Conservation (phyloP, 2,329 filamentous ascomycete species). For the Exserohilum rostratum region DNA sequence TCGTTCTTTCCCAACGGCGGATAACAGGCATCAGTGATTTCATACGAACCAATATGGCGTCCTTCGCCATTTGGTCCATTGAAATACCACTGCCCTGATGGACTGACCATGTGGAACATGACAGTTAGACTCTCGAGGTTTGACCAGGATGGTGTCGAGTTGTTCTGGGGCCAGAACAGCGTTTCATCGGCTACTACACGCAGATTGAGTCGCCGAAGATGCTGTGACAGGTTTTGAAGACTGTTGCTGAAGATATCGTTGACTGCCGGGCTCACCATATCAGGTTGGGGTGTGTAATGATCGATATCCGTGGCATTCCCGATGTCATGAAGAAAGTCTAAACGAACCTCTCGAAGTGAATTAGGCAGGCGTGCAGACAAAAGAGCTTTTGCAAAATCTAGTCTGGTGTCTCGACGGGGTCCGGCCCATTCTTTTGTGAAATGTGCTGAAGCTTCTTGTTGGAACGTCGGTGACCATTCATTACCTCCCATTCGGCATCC, state of each 20-base stretch:
- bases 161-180: constrained; percentile 21
- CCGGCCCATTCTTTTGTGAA: constrained; percentile 21
- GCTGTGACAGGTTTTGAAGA: constrained; percentile 19
- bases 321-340: neutral
- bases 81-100: constrained; percentile 26
- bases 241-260: constrained; percentile 25
- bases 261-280: constrained; percentile 16
- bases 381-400: constrained; percentile 26
- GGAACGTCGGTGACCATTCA: constrained; percentile 2
- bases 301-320: neutral
- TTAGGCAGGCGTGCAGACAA: constrained; percentile 9
- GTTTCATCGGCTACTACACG: constrained; percentile 17
- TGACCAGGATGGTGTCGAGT: constrained; percentile 18
- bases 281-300: constrained; percentile 5
- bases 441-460: constrained; percentile 4
- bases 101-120: constrained; percentile 17
- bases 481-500: constrained; percentile 7
- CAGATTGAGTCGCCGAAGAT: constrained; percentile 16
- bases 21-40: constrained; percentile 11
- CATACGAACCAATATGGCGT: neutral
- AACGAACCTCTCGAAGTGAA: constrained; percentile 8
- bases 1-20: constrained; percentile 17
- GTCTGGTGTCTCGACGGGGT: constrained; percentile 27
- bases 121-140: constrained; percentile 22
- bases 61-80: constrained; percentile 20